Conservation (phyloP, 2,329 filamentous ascomycete genomes). For the Pyricularia pennisetigena region DNA sequence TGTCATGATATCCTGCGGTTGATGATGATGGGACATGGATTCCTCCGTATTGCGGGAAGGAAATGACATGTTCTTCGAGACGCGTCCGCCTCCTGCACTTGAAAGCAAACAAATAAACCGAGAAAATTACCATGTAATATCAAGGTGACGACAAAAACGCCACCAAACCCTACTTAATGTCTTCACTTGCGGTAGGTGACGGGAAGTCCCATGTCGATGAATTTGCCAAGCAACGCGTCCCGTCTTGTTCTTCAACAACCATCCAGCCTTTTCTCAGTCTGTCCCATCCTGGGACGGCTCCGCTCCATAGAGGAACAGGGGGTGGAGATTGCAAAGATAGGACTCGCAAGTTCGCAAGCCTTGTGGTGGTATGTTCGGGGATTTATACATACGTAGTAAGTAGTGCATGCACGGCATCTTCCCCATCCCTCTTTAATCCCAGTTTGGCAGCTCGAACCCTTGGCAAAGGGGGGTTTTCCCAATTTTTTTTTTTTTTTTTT, state of each 20-base stretch:
- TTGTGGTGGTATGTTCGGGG: not conserved
- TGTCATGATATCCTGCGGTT: not conserved
- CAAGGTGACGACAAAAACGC: not conserved
- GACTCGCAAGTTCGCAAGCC: not conserved
- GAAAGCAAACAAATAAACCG: not conserved
- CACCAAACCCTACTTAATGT: not conserved
- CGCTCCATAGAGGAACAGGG: not conserved
- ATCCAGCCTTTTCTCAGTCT: not conserved
- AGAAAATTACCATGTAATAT: not conserved
- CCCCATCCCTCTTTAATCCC: not conserved
- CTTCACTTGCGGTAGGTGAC: not conserved
- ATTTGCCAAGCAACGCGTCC: not conserved
- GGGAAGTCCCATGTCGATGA: not conserved
- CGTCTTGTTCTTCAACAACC: not conserved
- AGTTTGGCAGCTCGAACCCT: not conserved
- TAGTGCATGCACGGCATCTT: not conserved
- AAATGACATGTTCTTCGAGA: not conserved
- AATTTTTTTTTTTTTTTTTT: not conserved
- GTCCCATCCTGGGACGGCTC: not conserved
- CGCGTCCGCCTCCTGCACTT: not conserved
- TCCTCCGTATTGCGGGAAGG: not conserved
- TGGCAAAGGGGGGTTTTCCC: not conserved
- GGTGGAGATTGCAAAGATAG: not conserved
- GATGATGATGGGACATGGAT: not conserved
- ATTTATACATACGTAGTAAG: not conserved